Base-by-base conservation (phyloP, 345 rosid species). In the Salix arbutifolia region DNA sequence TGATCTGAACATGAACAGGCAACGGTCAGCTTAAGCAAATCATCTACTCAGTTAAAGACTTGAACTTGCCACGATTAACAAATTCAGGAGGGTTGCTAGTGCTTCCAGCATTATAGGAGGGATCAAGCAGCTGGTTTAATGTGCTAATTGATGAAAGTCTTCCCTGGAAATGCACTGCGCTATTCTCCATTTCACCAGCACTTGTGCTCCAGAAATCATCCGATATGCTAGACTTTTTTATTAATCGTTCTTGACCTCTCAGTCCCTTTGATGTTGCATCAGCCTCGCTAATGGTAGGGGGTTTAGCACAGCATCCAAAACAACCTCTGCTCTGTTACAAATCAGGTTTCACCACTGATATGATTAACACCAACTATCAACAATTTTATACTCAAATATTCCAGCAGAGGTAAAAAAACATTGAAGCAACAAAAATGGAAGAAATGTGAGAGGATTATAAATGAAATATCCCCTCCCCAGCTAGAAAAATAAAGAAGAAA, bases 321-420 rank as follows among this genome's bases (percentile, higher is more conserved):
- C 97, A 94, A 89, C 94, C 92, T 88, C 97, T 89, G 92, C 89
- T 87, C 98, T 94, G 97, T 92, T 89, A 80, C 89, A 90, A 89
- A 90, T 81, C 79, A 88, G 84, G 82, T 74, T 74, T 69, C 33
- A 75, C 78, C 86, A 71, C 69, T 44, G 76, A 79, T 69, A 76
- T 74, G 86, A 86, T 84, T 82, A 88, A 82, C 61, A 81, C 78
- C 81, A 65, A 35, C 56, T 10, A 65, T 70, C 72, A 78, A 79
- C 9, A n/a, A 21, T 23, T 58, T 10, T 14, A 58, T 23, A 25
- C 26, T 56, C 61, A 38, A 8, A 19, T 10, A 25, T 53, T 26
- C 28, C 42, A 66, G 31, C 18, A 8, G 16, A 38, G 35, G 8
- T 17, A 12, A 28, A 21, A 33, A 67, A 68, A 61, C 66, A 18